These are phyloP conservation scores for Collybiopsis confluens DNA, from an alignment of 768 basidiomycete species.

Conservation along the genomic window DNA sequence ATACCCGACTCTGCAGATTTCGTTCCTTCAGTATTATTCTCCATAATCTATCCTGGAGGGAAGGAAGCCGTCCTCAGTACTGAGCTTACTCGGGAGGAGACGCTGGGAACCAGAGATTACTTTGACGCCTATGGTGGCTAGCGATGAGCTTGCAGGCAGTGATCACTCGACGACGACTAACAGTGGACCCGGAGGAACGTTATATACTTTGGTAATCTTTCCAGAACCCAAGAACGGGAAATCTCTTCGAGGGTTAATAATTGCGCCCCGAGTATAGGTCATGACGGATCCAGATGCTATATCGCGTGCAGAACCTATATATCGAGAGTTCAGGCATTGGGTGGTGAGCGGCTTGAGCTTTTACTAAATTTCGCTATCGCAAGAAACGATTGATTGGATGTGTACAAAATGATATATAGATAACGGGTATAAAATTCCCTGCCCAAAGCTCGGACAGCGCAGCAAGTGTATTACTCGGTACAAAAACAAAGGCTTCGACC, in stretches of 20 bases:
- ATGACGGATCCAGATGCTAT: slow-evolving; percentile 62
- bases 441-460: slow-evolving; percentile 19
- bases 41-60: slow-evolving; percentile 37
- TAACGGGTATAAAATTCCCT: slow-evolving; percentile 33
- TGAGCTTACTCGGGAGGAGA: slow-evolving; percentile 27
- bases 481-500: slow-evolving; percentile 35
- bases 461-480: too few relatives aligned
- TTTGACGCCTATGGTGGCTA: slow-evolving; percentile 34
- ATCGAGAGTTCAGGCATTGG: slow-evolving; percentile 54
- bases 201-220: slow-evolving; percentile 54
- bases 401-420: slow-evolving; percentile 14
- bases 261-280: too few relatives aligned
- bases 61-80: slow-evolving; percentile 29
- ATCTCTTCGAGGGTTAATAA: too few relatives aligned
- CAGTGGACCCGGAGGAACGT: slow-evolving; percentile 27
- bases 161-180: slow-evolving; percentile 6
- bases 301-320: slow-evolving; percentile 42
- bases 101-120: slow-evolving; percentile 46
- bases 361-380: not conserved
- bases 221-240: too few relatives aligned
- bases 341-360: slow-evolving; percentile 30
- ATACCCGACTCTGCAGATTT: slow-evolving; percentile 29
- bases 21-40: slow-evolving; percentile 38
- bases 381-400: not conserved
- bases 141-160: not conserved